phyloP scores from a whole-genome alignment of 139 green algal genomes.

The Parachlorella kessleri region DNA sequence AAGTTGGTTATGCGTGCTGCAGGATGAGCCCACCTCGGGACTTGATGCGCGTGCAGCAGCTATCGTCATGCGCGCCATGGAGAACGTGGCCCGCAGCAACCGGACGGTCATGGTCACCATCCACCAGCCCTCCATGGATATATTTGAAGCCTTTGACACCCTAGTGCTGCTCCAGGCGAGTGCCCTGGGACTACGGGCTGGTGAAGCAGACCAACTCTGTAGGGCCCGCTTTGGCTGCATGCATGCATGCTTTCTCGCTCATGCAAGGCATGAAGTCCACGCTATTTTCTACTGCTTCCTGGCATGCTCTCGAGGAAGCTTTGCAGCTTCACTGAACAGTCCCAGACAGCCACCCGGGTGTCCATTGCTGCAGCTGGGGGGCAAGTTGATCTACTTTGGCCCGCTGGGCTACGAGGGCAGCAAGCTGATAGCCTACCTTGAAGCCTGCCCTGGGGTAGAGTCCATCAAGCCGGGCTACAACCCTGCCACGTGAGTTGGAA shows the following conservation, averaged over 20 bases:
- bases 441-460: constrained; percentile 35
- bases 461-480: constrained; percentile 45
- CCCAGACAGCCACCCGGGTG: too few relatives aligned
- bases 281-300: too few relatives aligned
- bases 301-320: too few relatives aligned
- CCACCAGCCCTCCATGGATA: constrained; percentile 82
- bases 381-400: constrained; percentile 79
- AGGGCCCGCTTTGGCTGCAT: too few relatives aligned
- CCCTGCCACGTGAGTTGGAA: constrained; percentile 45
- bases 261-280: too few relatives aligned
- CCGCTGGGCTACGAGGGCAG: constrained; percentile 61
- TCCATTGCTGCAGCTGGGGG: not conserved
- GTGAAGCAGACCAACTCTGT: too few relatives aligned
- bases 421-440: constrained; percentile 71
- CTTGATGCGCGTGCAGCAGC: constrained; percentile 81
- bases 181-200: too few relatives aligned
- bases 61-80: constrained; percentile 81
- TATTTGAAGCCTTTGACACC: constrained; percentile 67
- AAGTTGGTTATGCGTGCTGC: too few relatives aligned
- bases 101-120: constrained; percentile 82
- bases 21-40: constrained; percentile 51
- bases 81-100: constrained; percentile 74
- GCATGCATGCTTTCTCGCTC: too few relatives aligned
- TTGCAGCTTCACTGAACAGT: too few relatives aligned
- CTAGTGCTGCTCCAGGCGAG: constrained; percentile 44